Evolutionary conservation across 257 asterid species (phyloP), one percentile per base, ranked within the genome.

Genomic region (Primulina huaijiensis): DNA sequence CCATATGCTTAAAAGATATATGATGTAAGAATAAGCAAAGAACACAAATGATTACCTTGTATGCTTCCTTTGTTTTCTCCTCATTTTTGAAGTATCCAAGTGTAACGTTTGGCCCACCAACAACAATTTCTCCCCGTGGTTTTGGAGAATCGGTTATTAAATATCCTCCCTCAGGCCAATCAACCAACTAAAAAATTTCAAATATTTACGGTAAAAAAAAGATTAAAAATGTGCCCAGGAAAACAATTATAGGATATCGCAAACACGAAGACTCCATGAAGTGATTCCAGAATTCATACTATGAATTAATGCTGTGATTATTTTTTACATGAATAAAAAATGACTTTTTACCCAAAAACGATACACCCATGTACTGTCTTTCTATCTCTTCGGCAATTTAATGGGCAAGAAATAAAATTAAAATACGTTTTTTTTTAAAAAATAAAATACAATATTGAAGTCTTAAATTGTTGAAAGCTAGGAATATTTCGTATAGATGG

Each of bases 101-200:
- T 3, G 99, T 90, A 40, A 94, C 97, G 74, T 89, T 94, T 38
- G 99, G 97, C 31, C 99, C 99, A 59, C 97, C 99, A 7, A 94
- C 73, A 68, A 91, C 86, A 67, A 94, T 91, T 74, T 94, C 99
- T 70, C 99, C 97, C 46, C 96, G 91, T 64, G 95, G 93, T 88
- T 78, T 89, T 53, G 97, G 97, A 43, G 90, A 79, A 80, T 94
- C 95, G 25, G 70, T 84, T n/a, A 77, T 88, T 70, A 84, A 73
- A 80, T 91, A 94, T 72, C 99, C 97, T 16, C 97, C 97, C 82
- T 86, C 97, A 7, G 89, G 85, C 99, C 97, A 94, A 82, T 94
- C 97, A 56, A 91, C 84, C 92, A 89, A 78, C 97, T 94, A 80
- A 75, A 79, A 68, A 64, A 65, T 72, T 68, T 68, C 16, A 66